Evolutionary conservation across 192 early-diverging fungal genomes (phyloP).

Genomic region (Ambispora gerdemannii): DNA sequence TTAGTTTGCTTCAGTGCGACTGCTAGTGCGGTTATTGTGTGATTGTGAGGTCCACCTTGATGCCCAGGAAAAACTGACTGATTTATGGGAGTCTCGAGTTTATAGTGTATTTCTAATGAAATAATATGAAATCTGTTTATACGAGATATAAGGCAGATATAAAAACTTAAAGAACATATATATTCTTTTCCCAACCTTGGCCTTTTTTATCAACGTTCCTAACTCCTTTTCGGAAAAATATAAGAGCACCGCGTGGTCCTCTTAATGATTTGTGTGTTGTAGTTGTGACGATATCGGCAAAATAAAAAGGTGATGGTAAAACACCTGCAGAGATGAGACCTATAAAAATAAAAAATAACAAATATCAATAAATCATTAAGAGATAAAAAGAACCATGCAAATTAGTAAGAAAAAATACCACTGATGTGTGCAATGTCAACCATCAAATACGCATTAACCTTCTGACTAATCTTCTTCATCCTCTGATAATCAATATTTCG

Average conservation of each 20-base stretch:
- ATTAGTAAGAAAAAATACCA: slow-evolving; percentile 38
- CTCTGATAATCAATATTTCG: slow-evolving; percentile 91
- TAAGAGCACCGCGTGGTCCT: slow-evolving; percentile 97
- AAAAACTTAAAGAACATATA: no score
- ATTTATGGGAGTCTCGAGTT: slow-evolving; percentile 95
- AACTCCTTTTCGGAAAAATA: slow-evolving; percentile 96
- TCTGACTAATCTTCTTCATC: slow-evolving; percentile 83
- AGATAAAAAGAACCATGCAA: background rate
- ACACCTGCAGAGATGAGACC: slow-evolving; percentile 86
- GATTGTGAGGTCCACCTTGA: slow-evolving; percentile 99
- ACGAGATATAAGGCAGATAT: no score
- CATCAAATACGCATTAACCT: slow-evolving; percentile 86
- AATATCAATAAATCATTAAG: background rate
- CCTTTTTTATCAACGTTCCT: slow-evolving; percentile 88
- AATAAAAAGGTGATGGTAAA: slow-evolving; percentile 84
- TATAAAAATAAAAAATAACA: slow-evolving; percentile 28
- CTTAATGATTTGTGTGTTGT: slow-evolving; percentile 99
- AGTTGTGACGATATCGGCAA: slow-evolving; percentile 96
- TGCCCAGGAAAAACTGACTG: slow-evolving; percentile 96
- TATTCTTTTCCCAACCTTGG: no score
- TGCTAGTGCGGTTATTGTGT: slow-evolving; percentile 94
- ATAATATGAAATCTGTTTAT: background rate
- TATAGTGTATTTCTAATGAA: slow-evolving; percentile 69
- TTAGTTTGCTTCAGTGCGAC: slow-evolving; percentile 93
- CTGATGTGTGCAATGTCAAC: slow-evolving; percentile 97